Conservation (phyloP, 352 stramenopile genomes). For the Pythium oligandrum region DNA sequence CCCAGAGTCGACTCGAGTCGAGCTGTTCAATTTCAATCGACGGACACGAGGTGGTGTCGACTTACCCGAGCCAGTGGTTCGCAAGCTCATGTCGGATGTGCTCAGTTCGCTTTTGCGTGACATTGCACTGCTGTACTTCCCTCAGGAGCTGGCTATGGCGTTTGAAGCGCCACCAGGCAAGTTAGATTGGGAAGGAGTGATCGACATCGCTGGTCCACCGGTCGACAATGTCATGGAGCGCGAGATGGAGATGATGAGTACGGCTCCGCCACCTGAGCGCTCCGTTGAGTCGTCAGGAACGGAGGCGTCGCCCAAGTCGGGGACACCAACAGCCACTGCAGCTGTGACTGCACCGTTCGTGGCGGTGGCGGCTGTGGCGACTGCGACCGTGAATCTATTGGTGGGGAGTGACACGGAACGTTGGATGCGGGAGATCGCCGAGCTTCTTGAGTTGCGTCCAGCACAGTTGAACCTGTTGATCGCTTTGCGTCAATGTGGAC, state of each 20-base stretch:
- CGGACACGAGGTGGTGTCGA: conserved; percentile 66
- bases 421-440: conserved; percentile 44
- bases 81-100: conserved; percentile 65
- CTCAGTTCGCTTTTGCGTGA: conserved; percentile 58
- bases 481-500: conserved; percentile 35
- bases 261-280: not conserved
- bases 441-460: conserved; percentile 36
- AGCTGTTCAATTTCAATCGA: conserved; percentile 62
- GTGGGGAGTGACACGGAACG: conserved; percentile 33
- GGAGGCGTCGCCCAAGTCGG: conserved; percentile 3
- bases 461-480: conserved; percentile 68
- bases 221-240: conserved; percentile 65
- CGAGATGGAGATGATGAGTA: conserved; percentile 25
- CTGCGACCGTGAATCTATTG: conserved; percentile 37
- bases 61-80: conserved; percentile 59
- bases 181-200: conserved; percentile 50
- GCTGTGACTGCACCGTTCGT: conserved; percentile 5
- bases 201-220: conserved; percentile 41
- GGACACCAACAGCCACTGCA: conserved; percentile 5
- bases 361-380: conserved; percentile 18
- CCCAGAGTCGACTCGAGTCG: conserved; percentile 50
- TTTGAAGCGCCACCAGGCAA: conserved; percentile 54
- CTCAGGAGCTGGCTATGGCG: conserved; percentile 45
- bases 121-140: conserved; percentile 59
- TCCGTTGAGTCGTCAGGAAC: conserved; percentile 5